phyloP scores from a whole-genome alignment of 805 yeast species.

The Pichia membranifaciens region DNA sequence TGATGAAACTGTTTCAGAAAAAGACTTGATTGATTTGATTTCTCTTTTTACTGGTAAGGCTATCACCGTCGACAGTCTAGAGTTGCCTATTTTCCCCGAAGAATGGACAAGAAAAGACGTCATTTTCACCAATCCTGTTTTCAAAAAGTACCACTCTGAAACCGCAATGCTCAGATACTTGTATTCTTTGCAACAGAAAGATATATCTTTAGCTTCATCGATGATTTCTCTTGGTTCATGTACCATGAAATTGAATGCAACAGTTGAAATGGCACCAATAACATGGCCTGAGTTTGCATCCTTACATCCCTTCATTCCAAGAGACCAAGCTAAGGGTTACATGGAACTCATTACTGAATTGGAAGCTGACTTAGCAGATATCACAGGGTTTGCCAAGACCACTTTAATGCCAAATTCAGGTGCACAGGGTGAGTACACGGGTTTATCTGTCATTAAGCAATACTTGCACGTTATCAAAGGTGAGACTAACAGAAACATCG shows the following conservation, averaged over 20 bases:
- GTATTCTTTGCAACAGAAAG: slow-evolving; percentile 78
- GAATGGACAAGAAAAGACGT: slow-evolving; percentile 50
- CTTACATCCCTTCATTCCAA: slow-evolving; percentile 91
- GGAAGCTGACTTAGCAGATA: slow-evolving; percentile 78
- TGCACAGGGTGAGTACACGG: slow-evolving; percentile 97
- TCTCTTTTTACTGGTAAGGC: slow-evolving; percentile 51
- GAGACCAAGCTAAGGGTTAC: slow-evolving; percentile 85
- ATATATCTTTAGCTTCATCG: slow-evolving; percentile 87
- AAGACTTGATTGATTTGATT: slow-evolving; percentile 54
- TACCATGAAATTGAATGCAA: slow-evolving; percentile 95
- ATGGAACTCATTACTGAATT: slow-evolving; percentile 66
- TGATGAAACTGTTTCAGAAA: slow-evolving; percentile 77
- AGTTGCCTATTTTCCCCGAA: slow-evolving; percentile 46
- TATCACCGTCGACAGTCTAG: slow-evolving; percentile 19
- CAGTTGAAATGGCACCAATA: slow-evolving; percentile 90
- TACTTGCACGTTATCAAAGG: slow-evolving; percentile 63
- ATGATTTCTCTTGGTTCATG: slow-evolving; percentile 98
- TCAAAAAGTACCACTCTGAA: slow-evolving; percentile 85
- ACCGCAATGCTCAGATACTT: slow-evolving; percentile 91
- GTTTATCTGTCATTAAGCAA: slow-evolving; percentile 76
- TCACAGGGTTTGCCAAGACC: slow-evolving; percentile 89
- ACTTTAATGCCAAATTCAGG: slow-evolving; percentile 97
- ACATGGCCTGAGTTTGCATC: slow-evolving; percentile 90
- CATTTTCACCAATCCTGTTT: slow-evolving; percentile 67
- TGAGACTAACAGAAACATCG: slow-evolving; percentile 69